Evolutionary conservation across 352 stramenopile genomes (phyloP).

Genomic region (Phytopythium helicoides): DNA sequence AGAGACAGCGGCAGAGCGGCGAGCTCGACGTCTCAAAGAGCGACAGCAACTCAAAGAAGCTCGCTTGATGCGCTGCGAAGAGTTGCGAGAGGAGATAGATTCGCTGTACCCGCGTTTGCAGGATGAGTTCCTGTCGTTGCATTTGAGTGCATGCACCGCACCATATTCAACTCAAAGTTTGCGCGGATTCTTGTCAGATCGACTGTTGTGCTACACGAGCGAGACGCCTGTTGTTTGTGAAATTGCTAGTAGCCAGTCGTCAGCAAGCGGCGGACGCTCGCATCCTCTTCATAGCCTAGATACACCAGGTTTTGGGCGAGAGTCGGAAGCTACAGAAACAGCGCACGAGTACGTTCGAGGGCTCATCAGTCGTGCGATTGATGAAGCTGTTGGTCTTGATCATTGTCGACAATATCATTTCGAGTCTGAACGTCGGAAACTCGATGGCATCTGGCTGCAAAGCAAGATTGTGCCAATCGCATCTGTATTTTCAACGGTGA

Average conservation of each 20-base stretch:
- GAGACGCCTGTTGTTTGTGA: conserved; percentile 44
- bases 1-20: conserved; percentile 7
- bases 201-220: conserved; percentile 27
- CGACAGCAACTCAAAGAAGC: conserved; percentile 12
- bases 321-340: neutral
- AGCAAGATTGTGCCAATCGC: conserved; percentile 19
- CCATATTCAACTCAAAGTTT: conserved; percentile 32
- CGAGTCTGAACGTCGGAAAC: conserved; percentile 26
- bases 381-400: conserved; percentile 39
- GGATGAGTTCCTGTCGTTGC: conserved; percentile 26
- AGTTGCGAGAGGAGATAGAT: conserved; percentile 14
- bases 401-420: conserved; percentile 22
- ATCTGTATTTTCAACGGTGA: neutral
- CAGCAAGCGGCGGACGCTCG: neutral
- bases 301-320: neutral
- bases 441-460: conserved; percentile 24
- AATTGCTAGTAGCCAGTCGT: conserved; percentile 13
- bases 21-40: conserved; percentile 7
- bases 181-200: conserved; percentile 17
- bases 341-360: conserved; percentile 19
- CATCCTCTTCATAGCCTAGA: neutral
- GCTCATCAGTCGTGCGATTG: conserved; percentile 31
- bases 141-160: conserved; percentile 21
- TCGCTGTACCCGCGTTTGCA: conserved; percentile 26
- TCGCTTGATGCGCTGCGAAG: conserved; percentile 8